phyloP scores from a whole-genome alignment of 495 filamentous ascomycete genomes.

The Lophiostoma macrostomum region DNA sequence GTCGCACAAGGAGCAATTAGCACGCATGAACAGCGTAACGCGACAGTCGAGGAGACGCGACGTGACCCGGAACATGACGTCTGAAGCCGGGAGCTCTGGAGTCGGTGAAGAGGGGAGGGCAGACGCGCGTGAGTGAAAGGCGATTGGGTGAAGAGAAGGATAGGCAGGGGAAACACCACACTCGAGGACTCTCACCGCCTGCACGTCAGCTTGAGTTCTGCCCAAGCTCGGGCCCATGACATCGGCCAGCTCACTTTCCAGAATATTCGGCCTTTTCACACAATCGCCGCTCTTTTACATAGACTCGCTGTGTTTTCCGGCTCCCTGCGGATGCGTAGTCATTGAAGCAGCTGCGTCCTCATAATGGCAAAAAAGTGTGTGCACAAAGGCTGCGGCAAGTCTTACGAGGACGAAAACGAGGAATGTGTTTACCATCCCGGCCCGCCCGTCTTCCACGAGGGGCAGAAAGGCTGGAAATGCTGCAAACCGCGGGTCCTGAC shows the following conservation, averaged over 20 bases:
- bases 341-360: background rate
- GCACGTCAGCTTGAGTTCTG: conserved; percentile 18
- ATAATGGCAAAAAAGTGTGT: conserved; percentile 87
- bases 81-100: background rate
- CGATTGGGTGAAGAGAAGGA: background rate
- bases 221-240: conserved; percentile 18
- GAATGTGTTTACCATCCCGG: conserved; percentile 90
- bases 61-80: conserved; percentile 24
- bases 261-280: conserved; percentile 26
- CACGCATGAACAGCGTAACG: conserved; percentile 79
- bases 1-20: conserved; percentile 74
- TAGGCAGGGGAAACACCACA: background rate
- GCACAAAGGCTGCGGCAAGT: conserved; percentile 92
- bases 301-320: background rate
- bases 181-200: conserved; percentile 14
- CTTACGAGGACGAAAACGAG: conserved; percentile 78
- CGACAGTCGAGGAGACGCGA: conserved; percentile 46
- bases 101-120: background rate
- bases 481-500: conserved; percentile 97
- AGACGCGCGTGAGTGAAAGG: background rate
- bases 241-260: conserved; percentile 20
- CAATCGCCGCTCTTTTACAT: no score
- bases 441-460: conserved; percentile 94
- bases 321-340: no score
- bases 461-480: conserved; percentile 99